Evolutionary conservation across 148 eudicot genomes (phyloP).

Genomic region (Vaccinium vitisidaea): DNA sequence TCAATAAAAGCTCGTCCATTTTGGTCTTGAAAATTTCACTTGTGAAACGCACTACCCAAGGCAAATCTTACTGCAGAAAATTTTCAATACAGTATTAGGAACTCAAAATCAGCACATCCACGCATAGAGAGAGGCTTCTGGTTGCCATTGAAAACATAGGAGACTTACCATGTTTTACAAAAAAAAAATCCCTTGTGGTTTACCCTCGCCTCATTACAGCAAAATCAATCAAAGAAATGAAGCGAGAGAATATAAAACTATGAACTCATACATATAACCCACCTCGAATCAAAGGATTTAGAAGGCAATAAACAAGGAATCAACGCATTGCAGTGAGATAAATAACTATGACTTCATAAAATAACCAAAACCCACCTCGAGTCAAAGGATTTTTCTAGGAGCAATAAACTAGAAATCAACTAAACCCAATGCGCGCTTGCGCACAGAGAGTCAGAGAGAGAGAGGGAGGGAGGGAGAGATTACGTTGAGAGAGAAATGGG

Average conservation of each 20-base stretch:
- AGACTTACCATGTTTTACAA: not conserved
- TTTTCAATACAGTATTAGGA: not conserved
- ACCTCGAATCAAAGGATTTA: not conserved
- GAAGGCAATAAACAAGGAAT: not conserved
- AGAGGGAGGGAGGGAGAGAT: constrained; percentile 12
- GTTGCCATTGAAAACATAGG: not conserved
- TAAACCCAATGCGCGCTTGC: not conserved
- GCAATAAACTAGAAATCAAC: not conserved
- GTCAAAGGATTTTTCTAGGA: too few species aligned
- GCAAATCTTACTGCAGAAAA: not conserved
- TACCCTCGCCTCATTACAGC: not conserved
- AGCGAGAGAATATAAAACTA: not conserved
- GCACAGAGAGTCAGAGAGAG: not conserved
- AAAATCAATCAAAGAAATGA: not conserved
- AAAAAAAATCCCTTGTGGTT: not conserved
- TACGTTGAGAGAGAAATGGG: constrained; percentile 14
- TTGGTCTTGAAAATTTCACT: constrained; percentile 1
- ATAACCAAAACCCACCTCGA: too few species aligned
- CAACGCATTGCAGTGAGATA: too few species aligned
- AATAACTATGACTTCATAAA: too few species aligned
- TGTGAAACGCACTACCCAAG: not conserved
- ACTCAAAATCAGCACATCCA: not conserved
- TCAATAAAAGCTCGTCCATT: not conserved
- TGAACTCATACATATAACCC: not conserved
- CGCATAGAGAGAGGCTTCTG: not conserved